phyloP scores from a whole-genome alignment of 2,329 filamentous ascomycete species.

The Bipolaris sorokiniana region DNA sequence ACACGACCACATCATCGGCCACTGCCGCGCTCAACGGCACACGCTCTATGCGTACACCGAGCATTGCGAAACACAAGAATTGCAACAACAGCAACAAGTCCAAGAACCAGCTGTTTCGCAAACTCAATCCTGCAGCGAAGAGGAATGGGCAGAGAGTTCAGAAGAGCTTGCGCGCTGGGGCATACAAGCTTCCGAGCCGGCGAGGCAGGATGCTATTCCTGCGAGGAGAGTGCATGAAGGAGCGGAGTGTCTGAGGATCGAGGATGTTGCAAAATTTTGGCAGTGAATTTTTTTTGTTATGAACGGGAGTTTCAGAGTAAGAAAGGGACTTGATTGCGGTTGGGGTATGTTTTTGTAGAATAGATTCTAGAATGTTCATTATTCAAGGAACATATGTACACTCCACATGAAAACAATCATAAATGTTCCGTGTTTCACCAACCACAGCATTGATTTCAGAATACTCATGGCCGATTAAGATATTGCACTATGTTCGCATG shows the following conservation, averaged over 20 bases:
- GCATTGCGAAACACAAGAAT: background rate
- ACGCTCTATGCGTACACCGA: conserved; percentile 10
- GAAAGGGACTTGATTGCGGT: no score
- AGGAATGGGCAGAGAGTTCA: conserved; percentile 10
- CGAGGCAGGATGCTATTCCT: no score
- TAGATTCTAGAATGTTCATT: no score
- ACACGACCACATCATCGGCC: conserved; percentile 16
- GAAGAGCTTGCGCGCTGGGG: conserved; percentile 19
- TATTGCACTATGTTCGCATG: no score
- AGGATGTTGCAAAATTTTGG: conserved; percentile 3
- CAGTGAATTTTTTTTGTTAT: no score
- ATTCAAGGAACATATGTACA: no score
- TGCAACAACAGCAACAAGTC: background rate
- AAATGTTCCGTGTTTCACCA: no score
- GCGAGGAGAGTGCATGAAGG: background rate
- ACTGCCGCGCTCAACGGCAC: conserved; percentile 18
- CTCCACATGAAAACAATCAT: no score
- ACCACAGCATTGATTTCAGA: no score
- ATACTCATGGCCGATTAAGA: no score
- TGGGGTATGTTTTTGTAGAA: no score
- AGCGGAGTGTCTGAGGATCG: background rate
- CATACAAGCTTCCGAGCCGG: background rate
- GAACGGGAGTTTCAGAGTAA: no score
- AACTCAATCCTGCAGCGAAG: conserved; percentile 1
- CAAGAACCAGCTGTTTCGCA: background rate